A percentile compares a stretch with the other conserved stretches of the same genome.
phyloP scores from a whole-genome alignment of 2,329 filamentous ascomycete genomes.

The Ceratocystis lukuohia region DNA sequence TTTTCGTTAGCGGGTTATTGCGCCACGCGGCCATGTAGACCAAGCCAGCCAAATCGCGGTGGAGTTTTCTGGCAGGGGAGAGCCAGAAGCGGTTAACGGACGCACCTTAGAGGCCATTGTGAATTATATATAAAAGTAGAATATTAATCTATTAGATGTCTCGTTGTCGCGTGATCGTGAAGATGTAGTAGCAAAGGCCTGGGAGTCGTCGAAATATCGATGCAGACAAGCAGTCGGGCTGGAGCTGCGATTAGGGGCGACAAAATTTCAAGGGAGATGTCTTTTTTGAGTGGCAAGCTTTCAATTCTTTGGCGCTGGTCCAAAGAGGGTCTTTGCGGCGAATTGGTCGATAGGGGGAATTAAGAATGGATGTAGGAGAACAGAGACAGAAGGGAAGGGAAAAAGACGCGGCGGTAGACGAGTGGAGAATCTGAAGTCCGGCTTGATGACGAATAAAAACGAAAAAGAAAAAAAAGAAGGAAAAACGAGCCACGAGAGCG shows the following conservation, averaged over 20 bases:
- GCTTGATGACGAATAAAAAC: constrained; percentile 9
- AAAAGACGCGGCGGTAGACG: constrained; percentile 5
- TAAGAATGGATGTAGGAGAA: constrained; percentile 8
- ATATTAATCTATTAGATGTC: constrained; percentile 8
- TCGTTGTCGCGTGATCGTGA: constrained; percentile 1
- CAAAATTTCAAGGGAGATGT: constrained; percentile 12
- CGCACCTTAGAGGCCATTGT: constrained; percentile 32
- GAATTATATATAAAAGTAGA: constrained; percentile 16
- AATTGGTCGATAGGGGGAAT: constrained; percentile 9
- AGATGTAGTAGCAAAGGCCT: background rate
- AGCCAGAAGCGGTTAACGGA: constrained; percentile 22
- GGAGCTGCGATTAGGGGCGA: constrained; percentile 9
- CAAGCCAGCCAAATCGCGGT: background rate
- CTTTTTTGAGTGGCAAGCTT: constrained; percentile 10
- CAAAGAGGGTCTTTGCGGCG: constrained; percentile 7
- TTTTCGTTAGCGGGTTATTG: constrained; percentile 6
- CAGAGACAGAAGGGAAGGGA: background rate
- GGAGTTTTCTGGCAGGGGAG: background rate
- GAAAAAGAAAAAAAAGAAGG: background rate
- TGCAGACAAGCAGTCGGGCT: background rate
- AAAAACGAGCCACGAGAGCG: too few species aligned
- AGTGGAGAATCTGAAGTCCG: background rate
- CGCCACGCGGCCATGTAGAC: background rate
- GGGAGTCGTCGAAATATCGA: background rate
- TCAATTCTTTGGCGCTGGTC: background rate